phyloP scores from a whole-genome alignment of 345 rosid genomes.

The Ceriops zippeliana region DNA sequence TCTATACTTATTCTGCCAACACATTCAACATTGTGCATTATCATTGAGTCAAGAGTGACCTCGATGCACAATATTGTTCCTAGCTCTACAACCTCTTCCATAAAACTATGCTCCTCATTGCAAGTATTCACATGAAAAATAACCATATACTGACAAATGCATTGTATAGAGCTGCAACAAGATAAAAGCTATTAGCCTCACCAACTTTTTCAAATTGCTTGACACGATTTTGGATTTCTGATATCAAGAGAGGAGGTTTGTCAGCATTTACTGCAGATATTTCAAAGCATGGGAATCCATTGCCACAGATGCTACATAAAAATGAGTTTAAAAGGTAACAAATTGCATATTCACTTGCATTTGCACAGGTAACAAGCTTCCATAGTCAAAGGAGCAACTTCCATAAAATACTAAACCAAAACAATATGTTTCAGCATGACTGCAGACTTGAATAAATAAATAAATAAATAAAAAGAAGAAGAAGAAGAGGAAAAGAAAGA shows the following conservation, averaged over 20 bases:
- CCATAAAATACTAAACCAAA: too few relatives aligned
- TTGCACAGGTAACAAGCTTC: not conserved
- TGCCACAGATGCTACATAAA: constrained; percentile 53
- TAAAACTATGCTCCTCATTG: too few relatives aligned
- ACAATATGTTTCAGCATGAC: too few relatives aligned
- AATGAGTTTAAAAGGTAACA: constrained; percentile 16
- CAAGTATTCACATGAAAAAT: not conserved
- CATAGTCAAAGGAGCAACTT: too few relatives aligned
- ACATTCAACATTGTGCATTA: too few relatives aligned
- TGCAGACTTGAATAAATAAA: too few relatives aligned
- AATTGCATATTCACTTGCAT: not conserved
- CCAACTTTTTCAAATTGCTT: constrained; percentile 71
- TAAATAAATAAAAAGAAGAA: not conserved
- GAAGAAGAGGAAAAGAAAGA: not conserved
- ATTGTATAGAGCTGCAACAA: not conserved
- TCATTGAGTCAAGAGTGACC: too few relatives aligned
- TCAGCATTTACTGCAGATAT: constrained; percentile 89
- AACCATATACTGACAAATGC: not conserved
- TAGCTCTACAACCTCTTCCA: too few relatives aligned
- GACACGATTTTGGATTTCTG: constrained; percentile 69
- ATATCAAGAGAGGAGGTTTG: constrained; percentile 73
- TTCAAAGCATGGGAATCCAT: constrained; percentile 89
- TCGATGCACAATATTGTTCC: too few relatives aligned
- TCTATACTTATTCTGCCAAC: too few relatives aligned
- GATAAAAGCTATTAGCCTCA: constrained; percentile 33